These are phyloP conservation scores for Boletales sp. DNA, from an alignment of 768 basidiomycete genomes.

Conservation along the genomic window DNA sequence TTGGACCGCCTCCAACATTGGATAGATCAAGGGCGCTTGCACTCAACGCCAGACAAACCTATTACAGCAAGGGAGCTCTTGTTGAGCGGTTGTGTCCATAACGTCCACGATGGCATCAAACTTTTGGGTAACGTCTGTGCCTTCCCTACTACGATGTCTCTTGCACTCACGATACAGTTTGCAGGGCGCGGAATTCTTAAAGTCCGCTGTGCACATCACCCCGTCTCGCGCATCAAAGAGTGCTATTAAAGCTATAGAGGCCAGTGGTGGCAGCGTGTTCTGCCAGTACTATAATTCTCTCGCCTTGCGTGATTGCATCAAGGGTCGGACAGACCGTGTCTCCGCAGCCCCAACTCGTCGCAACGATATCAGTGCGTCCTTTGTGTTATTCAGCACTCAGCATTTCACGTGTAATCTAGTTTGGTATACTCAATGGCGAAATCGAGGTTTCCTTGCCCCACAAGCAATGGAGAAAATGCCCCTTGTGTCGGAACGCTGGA, in stretches of 20 bases:
- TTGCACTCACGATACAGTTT: neutral
- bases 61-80: conserved; percentile 87
- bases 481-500: conserved; percentile 70
- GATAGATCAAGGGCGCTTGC: conserved; percentile 81
- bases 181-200: conserved; percentile 66
- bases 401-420: conserved; percentile 38
- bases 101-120: conserved; percentile 89
- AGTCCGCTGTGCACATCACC: conserved; percentile 70
- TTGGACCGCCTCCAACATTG: conserved; percentile 86
- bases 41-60: conserved; percentile 71
- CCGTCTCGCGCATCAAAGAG: conserved; percentile 83
- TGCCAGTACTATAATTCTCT: conserved; percentile 92
- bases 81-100: conserved; percentile 84
- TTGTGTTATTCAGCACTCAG: neutral
- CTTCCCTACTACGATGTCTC: neutral
- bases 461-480: conserved; percentile 57
- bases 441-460: conserved; percentile 72
- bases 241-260: conserved; percentile 83
- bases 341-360: conserved; percentile 83
- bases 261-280: conserved; percentile 74
- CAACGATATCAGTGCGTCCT: conserved; percentile 71
- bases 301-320: conserved; percentile 74
- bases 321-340: conserved; percentile 64
- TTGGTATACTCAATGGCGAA: conserved; percentile 72
- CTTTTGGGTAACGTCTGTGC: conserved; percentile 73